Evolutionary conservation across 2,329 filamentous ascomycete genomes (phyloP).

Genomic region (Fusarium falciforme): DNA sequence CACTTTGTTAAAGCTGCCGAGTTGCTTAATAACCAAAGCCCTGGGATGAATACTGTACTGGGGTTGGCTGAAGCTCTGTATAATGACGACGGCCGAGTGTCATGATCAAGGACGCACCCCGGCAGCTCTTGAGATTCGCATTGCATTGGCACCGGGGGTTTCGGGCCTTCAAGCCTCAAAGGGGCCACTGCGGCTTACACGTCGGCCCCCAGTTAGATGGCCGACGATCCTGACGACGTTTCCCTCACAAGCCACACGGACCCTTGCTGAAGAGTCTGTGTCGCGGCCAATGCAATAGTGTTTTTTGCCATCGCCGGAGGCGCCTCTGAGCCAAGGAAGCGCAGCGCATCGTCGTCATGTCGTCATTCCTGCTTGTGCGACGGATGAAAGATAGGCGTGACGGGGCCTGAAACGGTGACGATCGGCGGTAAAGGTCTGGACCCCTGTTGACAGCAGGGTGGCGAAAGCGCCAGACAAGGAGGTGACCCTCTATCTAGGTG

Average conservation of each 20-base stretch:
- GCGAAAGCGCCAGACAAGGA: conserved; percentile 34
- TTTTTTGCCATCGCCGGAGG: conserved; percentile 15
- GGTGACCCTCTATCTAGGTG: conserved; percentile 23
- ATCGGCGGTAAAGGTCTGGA: conserved; percentile 35
- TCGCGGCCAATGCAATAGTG: conserved; percentile 5
- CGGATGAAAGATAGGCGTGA: conserved; percentile 30
- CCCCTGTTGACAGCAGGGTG: conserved; percentile 40
- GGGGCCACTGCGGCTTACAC: conserved; percentile 12
- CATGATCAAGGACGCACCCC: background rate
- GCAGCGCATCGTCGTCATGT: conserved; percentile 34
- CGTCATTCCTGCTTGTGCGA: conserved; percentile 37
- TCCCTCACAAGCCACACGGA: conserved; percentile 28
- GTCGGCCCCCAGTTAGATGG: conserved; percentile 6
- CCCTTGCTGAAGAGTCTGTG: conserved; percentile 15
- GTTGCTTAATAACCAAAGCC: background rate
- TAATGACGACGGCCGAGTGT: conserved; percentile 1
- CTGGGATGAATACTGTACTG: background rate
- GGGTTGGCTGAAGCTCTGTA: conserved; percentile 6
- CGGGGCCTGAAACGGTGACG: conserved; percentile 29
- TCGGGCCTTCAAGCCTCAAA: conserved; percentile 20
- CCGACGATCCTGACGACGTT: conserved; percentile 15
- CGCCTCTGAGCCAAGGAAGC: conserved; percentile 20
- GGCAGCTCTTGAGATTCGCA: background rate
- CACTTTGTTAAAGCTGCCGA: conserved; percentile 8
- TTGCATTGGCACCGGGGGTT: conserved; percentile 1